Base-by-base conservation (phyloP, 2,329 filamentous ascomycete species). In the Pestalotiopsis sp. region DNA sequence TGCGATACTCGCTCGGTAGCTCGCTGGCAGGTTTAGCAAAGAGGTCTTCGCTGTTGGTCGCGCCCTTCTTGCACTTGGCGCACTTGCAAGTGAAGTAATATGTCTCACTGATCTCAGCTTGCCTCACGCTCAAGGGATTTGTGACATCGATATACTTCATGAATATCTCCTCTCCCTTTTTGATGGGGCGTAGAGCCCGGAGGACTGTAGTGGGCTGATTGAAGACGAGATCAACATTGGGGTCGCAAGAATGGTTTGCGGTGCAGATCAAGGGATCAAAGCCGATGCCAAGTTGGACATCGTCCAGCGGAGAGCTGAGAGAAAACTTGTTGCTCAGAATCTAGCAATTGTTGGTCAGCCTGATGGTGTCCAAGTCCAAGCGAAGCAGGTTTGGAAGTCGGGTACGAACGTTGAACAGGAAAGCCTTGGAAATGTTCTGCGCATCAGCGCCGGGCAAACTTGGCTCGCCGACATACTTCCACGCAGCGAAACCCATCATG, bases 161-260 rank as follows among this genome's bases (percentile, higher is more conserved):
- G 68, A 79, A 81, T 44, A 87, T 79, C 71, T 86, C 84, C 56
- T 85, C 82, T 64, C 81, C 83, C 68, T 80, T 80, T 40, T 78
- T 78, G 71, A 86, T 85, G 1, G 80, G 77, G 56, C 73, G 78
- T 1, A 85, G 74, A 3, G 84, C 80, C 20, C 84, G 81, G 10
- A 86, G 73, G 13, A 80, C 72, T 3, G 81, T 72, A 64, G 73
- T 71, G 0, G 83, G 78, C 38, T 83, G 82, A 69, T 86, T 83
- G 77, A 84, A 83, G 65, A 83, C 77, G 10, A 84, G 74, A 44
- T 78, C 79, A 4, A 81, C 80, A 66, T 86, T 87, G 1, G 84
- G 83, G 39, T 83, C 80, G 71, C 85, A 87, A 3, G 83, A 86
- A 71, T 87, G 85, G 66, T 87, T 87, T 11, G 73, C 71, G 40